These are phyloP conservation scores for Lecanoromycetidae sp. DNA, from an alignment of 2,329 filamentous ascomycete genomes.

Conservation along the genomic window DNA sequence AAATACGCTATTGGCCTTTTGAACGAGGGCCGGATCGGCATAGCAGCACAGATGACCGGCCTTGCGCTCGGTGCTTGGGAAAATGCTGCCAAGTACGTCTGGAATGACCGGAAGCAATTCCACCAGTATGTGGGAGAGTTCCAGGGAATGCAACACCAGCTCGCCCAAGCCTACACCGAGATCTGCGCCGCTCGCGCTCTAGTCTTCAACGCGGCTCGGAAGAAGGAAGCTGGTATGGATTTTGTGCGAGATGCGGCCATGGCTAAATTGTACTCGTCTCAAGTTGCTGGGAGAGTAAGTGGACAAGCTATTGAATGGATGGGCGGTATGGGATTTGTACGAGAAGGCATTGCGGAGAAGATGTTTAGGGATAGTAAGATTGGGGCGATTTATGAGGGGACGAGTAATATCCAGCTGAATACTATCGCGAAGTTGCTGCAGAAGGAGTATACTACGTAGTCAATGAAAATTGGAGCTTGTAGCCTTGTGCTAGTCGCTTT, in stretches of 20 bases:
- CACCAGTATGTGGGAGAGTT: slow-evolving; percentile 88
- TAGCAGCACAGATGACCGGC: slow-evolving; percentile 97
- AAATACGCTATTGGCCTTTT: slow-evolving; percentile 91
- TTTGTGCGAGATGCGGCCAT: slow-evolving; percentile 95
- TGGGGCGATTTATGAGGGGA: slow-evolving; percentile 89
- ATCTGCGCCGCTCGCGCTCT: slow-evolving; percentile 82
- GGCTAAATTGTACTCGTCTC: slow-evolving; percentile 91
- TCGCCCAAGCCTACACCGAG: slow-evolving; percentile 90
- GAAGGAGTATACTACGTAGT: slow-evolving; percentile 51
- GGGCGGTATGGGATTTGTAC: slow-evolving; percentile 97
- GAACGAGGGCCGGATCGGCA: slow-evolving; percentile 95
- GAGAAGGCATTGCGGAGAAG: slow-evolving; percentile 95
- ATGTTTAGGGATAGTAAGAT: slow-evolving; percentile 98
- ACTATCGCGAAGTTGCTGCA: slow-evolving; percentile 61
- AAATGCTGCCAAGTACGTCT: slow-evolving; percentile 86
- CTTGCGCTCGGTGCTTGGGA: slow-evolving; percentile 89
- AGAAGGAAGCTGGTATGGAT: slow-evolving; percentile 94
- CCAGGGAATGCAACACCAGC: slow-evolving; percentile 98
- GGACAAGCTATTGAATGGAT: slow-evolving; percentile 94
- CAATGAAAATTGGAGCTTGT: not conserved
- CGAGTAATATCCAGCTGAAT: slow-evolving; percentile 54
- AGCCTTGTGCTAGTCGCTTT: no score
- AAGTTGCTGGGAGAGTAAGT: slow-evolving; percentile 79
- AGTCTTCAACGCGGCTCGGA: slow-evolving; percentile 90
- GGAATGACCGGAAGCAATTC: slow-evolving; percentile 98